Percentiles rank a stretch among this genome's conserved stretches.
phyloP scores from a whole-genome alignment of 768 basidiomycete genomes.

The Agaricus blazei region DNA sequence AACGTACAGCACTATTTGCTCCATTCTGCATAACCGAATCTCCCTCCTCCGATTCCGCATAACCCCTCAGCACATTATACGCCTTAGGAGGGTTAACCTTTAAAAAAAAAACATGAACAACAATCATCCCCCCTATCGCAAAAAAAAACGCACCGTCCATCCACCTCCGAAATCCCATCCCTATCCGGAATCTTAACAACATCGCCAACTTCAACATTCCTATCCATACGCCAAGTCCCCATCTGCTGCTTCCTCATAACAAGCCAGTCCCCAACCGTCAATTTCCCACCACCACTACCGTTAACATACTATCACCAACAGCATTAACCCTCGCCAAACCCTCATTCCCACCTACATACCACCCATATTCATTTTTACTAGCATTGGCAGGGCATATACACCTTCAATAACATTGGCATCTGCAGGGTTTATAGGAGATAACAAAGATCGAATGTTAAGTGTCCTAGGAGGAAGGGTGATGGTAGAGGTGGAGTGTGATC shows the following conservation, averaged over 20 bases:
- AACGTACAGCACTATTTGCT: conserved; percentile 72
- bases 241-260: conserved; percentile 60
- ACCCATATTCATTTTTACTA: conserved; percentile 24
- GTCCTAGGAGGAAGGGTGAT: conserved; percentile 46
- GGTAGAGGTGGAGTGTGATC: conserved; percentile 29
- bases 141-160: conserved; percentile 43
- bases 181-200: conserved; percentile 54
- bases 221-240: conserved; percentile 69
- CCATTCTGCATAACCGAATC: conserved; percentile 88
- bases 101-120: background rate
- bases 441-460: conserved; percentile 60
- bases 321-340: conserved; percentile 64
- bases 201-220: conserved; percentile 48
- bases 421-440: conserved; percentile 77
- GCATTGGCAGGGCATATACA: conserved; percentile 74
- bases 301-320: conserved; percentile 36
- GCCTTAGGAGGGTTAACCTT: conserved; percentile 85
- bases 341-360: conserved; percentile 71
- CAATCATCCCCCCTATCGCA: background rate
- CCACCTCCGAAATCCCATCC: conserved; percentile 45
- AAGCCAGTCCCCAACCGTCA: conserved; percentile 67
- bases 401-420: conserved; percentile 81
- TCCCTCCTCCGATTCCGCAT: conserved; percentile 54
- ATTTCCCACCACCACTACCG: conserved; percentile 12
- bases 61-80: conserved; percentile 75